Percentiles rank a stretch among this genome's conserved stretches.
phyloP scores from a whole-genome alignment of 169 alveolate genomes.

The Plasmodium cynomolgi region DNA sequence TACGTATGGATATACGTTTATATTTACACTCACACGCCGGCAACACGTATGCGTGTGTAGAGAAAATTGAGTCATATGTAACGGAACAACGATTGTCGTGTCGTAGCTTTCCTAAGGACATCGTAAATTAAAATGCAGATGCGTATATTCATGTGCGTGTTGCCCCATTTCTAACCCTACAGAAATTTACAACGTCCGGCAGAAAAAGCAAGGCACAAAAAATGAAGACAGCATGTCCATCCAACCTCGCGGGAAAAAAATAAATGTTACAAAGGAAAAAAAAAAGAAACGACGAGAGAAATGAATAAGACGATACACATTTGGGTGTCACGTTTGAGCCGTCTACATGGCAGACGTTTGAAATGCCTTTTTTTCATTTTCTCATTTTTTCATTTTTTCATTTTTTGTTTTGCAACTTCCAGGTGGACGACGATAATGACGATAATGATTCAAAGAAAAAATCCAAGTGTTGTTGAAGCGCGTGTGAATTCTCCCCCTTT shows the following conservation, averaged over 20 bases:
- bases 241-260: slow-evolving; percentile 75
- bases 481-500: background rate
- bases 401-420: background rate
- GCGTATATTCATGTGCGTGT: slow-evolving; percentile 5
- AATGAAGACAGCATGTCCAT: slow-evolving; percentile 68
- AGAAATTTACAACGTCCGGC: slow-evolving; percentile 74
- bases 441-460: slow-evolving; percentile 31
- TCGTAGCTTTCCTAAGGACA: background rate
- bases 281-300: background rate
- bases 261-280: slow-evolving; percentile 36
- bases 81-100: background rate
- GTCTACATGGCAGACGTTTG: background rate
- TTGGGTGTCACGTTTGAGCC: background rate
- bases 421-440: slow-evolving; percentile 68
- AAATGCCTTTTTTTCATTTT: background rate
- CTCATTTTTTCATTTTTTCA: background rate
- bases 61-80: background rate
- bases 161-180: background rate
- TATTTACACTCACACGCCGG: background rate
- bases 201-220: slow-evolving; percentile 69
- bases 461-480: slow-evolving; percentile 51
- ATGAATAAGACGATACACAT: background rate
- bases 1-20: background rate
- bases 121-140: background rate
- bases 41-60: background rate